Evolutionary conservation across 306 rosid genomes (phyloP).

Genomic region (Astragalus membranaceus): DNA sequence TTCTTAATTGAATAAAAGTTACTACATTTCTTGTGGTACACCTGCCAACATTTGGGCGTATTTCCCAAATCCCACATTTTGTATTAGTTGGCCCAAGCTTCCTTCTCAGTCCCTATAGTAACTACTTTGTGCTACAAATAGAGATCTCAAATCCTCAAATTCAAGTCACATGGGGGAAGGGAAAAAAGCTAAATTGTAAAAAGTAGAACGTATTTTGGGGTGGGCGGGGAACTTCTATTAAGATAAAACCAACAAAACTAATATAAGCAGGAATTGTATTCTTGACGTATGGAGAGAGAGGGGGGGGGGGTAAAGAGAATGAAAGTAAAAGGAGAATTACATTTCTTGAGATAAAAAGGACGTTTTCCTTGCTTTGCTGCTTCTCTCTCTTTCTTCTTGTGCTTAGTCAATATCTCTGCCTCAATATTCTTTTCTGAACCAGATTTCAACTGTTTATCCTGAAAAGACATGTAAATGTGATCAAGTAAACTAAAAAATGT

Average conservation of each 20-base stretch:
- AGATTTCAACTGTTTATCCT: slow-evolving; percentile 60
- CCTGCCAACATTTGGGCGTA: too few species aligned
- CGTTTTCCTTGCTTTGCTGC: slow-evolving; percentile 68
- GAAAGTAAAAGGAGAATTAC: slow-evolving; percentile 25
- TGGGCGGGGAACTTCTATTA: background rate
- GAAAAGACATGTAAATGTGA: slow-evolving; percentile 18
- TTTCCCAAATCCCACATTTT: too few species aligned
- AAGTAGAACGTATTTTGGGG: background rate
- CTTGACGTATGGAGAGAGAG: background rate
- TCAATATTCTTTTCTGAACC: slow-evolving; percentile 39
- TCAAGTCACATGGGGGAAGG: background rate
- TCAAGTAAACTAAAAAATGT: background rate
- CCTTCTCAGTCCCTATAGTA: background rate
- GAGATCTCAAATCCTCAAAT: background rate
- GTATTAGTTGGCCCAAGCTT: too few species aligned
- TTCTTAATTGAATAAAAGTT: background rate
- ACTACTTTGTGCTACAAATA: background rate
- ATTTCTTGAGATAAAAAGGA: slow-evolving; percentile 63
- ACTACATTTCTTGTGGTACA: too few species aligned
- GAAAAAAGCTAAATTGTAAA: background rate
- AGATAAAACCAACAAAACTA: background rate
- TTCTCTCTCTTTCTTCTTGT: slow-evolving; percentile 79
- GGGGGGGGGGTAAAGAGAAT: background rate
- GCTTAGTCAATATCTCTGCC: slow-evolving; percentile 45
- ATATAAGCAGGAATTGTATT: background rate